Evolutionary conservation across 1,139 yeast species (phyloP).

Genomic region (Blastobotrys persicus): DNA sequence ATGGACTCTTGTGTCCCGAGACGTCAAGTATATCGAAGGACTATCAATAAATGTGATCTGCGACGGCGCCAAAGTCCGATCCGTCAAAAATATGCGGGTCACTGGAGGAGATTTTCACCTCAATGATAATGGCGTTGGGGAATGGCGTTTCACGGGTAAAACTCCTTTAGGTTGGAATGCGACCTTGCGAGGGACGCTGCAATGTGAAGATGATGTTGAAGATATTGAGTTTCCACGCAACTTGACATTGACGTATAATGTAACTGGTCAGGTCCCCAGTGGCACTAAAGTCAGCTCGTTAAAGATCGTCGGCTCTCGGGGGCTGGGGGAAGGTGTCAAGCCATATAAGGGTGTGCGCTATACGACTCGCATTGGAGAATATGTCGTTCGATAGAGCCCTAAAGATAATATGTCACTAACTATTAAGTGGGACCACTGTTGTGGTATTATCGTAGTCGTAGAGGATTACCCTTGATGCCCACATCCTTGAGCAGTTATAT

Average conservation of each 20-base stretch:
- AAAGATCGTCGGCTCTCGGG: conserved; percentile 56
- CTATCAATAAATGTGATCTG: conserved; percentile 52
- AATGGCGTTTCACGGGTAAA: conserved; percentile 67
- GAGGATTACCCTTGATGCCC: no score
- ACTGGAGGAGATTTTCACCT: conserved; percentile 72
- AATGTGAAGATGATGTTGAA: conserved; percentile 20
- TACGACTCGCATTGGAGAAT: conserved; percentile 62
- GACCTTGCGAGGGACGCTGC: conserved; percentile 58
- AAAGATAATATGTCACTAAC: no score
- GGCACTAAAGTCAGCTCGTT: conserved; percentile 69
- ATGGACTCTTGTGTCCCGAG: conserved; percentile 50
- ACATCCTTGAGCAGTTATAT: no score
- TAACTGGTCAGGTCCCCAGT: conserved; percentile 74
- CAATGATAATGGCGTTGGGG: conserved; percentile 54
- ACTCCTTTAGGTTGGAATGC: conserved; percentile 68
- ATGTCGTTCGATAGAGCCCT: conserved; percentile 49
- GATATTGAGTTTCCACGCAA: conserved; percentile 46
- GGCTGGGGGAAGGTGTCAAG: conserved; percentile 59
- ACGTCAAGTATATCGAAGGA: conserved; percentile 57
- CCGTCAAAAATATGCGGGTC: conserved; percentile 53
- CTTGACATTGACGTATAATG: conserved; percentile 53
- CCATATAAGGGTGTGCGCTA: conserved; percentile 95
- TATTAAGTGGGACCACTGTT: no score
- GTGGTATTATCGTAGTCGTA: no score
- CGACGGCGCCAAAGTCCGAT: conserved; percentile 32